Evolutionary conservation across 306 rosid species (phyloP).

Genomic region (Luffa aegyptiaca): DNA sequence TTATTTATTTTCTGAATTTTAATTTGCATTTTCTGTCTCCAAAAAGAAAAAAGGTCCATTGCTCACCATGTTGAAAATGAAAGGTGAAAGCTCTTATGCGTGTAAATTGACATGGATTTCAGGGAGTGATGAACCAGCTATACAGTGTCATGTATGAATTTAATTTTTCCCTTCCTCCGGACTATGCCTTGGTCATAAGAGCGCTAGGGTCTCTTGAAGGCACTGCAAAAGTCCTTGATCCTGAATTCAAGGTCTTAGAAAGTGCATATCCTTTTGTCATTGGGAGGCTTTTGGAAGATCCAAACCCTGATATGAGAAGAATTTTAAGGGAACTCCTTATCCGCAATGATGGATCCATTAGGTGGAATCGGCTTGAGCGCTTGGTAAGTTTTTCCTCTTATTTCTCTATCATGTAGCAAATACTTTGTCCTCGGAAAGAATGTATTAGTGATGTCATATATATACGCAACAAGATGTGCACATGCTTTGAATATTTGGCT

Average conservation of each 20-base stretch:
- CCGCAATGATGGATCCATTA: constrained; percentile 69
- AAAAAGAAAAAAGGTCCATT: not conserved
- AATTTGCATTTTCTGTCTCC: not conserved
- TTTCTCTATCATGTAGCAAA: not conserved
- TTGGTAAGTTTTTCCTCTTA: constrained; percentile 38
- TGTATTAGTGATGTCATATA: not conserved
- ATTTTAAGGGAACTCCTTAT: constrained; percentile 87
- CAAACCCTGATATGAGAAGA: constrained; percentile 94
- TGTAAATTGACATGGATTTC: constrained; percentile 33
- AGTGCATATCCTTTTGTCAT: constrained; percentile 91
- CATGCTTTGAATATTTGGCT: not conserved
- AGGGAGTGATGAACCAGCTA: constrained; percentile 89
- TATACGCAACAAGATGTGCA: not conserved
- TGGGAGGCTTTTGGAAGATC: constrained; percentile 89
- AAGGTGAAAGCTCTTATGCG: constrained; percentile 2
- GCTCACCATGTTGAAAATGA: not conserved
- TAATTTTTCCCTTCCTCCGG: constrained; percentile 88
- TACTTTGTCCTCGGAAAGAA: not conserved
- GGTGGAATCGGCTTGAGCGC: constrained; percentile 97
- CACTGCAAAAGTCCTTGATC: constrained; percentile 92
- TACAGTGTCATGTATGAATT: constrained; percentile 81
- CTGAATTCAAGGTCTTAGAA: constrained; percentile 79
- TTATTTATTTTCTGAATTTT: not conserved
- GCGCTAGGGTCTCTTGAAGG: constrained; percentile 94
- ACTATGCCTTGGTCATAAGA: constrained; percentile 92